These are phyloP conservation scores for Crithidia sp. DNA, from an alignment of 208 protist species.

Conservation along the genomic window DNA sequence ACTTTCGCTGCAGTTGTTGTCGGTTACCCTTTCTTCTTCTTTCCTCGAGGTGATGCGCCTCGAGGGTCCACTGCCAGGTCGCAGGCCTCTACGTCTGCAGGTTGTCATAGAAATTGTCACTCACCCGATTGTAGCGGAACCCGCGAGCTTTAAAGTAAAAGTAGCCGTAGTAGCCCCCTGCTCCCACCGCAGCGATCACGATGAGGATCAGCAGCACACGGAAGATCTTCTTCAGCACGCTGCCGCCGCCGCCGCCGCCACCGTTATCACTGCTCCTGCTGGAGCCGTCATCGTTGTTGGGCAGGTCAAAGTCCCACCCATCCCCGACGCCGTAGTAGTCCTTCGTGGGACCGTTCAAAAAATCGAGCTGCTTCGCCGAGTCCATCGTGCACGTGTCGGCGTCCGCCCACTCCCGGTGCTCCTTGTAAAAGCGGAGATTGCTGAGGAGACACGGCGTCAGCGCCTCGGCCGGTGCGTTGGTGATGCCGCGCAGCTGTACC, in stretches of 20 bases:
- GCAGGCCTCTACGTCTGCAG: conserved; percentile 25
- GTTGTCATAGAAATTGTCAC: conserved; percentile 63
- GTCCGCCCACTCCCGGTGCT: conserved; percentile 29
- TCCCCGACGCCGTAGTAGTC: conserved; percentile 47
- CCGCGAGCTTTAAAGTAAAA: conserved; percentile 13
- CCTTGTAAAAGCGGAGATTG: conserved; percentile 38
- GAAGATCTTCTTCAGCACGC: background rate
- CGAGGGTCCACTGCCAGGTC: no score
- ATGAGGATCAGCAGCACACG: conserved; percentile 15
- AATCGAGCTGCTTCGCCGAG: conserved; percentile 32
- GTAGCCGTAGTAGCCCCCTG: conserved; percentile 16
- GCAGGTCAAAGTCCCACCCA: conserved; percentile 59
- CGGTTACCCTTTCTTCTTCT: no score
- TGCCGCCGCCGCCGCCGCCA: background rate
- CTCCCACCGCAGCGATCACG: conserved; percentile 11
- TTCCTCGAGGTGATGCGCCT: no score
- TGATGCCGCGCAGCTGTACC: conserved; percentile 26
- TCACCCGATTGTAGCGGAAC: conserved; percentile 32
- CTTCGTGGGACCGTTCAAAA: conserved; percentile 34
- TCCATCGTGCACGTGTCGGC: conserved; percentile 27
- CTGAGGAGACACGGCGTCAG: conserved; percentile 41
- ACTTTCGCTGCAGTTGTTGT: background rate
- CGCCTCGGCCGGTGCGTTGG: conserved; percentile 26
- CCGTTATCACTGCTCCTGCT: conserved; percentile 18
- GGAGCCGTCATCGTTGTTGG: conserved; percentile 43